Evolutionary conservation across 164 flowering plant genomes (phyloP).

Genomic region (Echeveria elegans): DNA sequence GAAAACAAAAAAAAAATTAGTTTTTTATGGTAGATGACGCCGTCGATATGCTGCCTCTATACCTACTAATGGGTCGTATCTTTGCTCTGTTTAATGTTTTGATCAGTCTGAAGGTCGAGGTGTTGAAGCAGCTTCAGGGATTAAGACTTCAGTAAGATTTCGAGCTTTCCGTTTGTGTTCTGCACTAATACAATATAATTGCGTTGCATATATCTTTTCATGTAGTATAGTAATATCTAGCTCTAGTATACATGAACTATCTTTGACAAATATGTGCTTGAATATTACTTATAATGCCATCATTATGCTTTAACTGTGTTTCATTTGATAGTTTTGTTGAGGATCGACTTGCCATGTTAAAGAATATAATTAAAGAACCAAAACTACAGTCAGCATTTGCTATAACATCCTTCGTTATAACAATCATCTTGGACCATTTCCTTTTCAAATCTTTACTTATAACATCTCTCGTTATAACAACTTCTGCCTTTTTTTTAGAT

Average conservation of each 20-base stretch:
- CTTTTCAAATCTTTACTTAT: too few species aligned
- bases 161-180: background rate
- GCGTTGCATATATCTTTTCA: too few species aligned
- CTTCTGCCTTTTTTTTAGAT: too few species aligned
- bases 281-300: too few species aligned
- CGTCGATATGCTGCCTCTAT: background rate
- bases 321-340: constrained; percentile 65
- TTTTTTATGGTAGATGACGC: too few species aligned
- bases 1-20: background rate
- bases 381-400: too few species aligned
- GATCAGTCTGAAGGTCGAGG: constrained; percentile 86
- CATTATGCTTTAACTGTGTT: background rate
- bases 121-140: constrained; percentile 85
- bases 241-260: background rate
- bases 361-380: constrained; percentile 18
- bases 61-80: background rate
- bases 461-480: too few species aligned
- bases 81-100: background rate
- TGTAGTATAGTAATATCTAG: too few species aligned
- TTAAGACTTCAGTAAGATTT: constrained; percentile 77
- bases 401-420: too few species aligned
- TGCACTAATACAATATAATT: too few species aligned
- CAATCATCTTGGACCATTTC: too few species aligned
- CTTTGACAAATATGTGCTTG: too few species aligned
- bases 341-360: constrained; percentile 81